Percentiles rank a stretch among this genome's conserved stretches.
Conservation (phyloP, 2,329 filamentous ascomycete genomes). For the Cadophora malorum region DNA sequence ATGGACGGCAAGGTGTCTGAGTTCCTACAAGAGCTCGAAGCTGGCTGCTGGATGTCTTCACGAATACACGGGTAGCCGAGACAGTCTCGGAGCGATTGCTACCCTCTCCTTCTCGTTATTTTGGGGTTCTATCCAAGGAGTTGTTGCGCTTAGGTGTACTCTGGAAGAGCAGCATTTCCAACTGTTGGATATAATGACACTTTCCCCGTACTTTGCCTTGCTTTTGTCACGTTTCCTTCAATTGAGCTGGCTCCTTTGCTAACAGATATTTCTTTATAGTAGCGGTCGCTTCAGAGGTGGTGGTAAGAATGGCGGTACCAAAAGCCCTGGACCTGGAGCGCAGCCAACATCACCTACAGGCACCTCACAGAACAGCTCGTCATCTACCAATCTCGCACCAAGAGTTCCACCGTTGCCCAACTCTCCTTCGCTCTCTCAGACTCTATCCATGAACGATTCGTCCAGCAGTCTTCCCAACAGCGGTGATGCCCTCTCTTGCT, state of each 20-base stretch:
- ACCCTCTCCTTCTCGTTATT: background rate
- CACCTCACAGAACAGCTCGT: constrained; percentile 56
- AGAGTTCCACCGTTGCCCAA: constrained; percentile 67
- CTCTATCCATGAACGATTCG: constrained; percentile 71
- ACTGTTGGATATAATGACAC: background rate
- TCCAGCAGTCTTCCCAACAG: constrained; percentile 27
- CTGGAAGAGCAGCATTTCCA: background rate
- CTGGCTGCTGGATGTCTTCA: background rate
- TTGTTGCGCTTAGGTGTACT: background rate
- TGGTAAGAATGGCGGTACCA: constrained; percentile 58
- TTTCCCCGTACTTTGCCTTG: background rate
- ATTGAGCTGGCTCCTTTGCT: constrained; percentile 30
- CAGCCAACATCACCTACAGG: constrained; percentile 55
- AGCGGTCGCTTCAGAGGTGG: constrained; percentile 65
- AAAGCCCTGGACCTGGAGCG: constrained; percentile 57
- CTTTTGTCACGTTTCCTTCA: constrained; percentile 5
- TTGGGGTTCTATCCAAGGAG: background rate
- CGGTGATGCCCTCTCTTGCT: constrained; percentile 61
- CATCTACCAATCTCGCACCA: constrained; percentile 59
- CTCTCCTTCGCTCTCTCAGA: constrained; percentile 68
- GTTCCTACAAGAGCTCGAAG: background rate
- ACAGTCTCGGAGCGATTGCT: background rate
- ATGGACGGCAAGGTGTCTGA: background rate
- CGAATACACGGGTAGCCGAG: background rate
- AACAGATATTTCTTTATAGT: constrained; percentile 47